These are phyloP conservation scores for Aegilops bicornis DNA, from an alignment of 176 grass and related monocot species.

Conservation along the genomic window DNA sequence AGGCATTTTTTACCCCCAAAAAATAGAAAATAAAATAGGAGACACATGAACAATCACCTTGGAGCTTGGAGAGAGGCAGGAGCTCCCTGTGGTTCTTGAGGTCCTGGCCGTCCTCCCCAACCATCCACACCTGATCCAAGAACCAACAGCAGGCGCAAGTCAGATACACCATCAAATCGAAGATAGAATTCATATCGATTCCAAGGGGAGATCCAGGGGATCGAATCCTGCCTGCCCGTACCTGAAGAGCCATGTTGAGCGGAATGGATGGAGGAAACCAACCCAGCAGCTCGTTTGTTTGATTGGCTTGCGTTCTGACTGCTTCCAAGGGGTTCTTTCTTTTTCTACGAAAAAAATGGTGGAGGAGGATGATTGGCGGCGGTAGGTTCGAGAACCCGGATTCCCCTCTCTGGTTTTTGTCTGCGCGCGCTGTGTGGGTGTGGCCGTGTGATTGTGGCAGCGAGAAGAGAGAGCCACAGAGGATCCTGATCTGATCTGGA, in stretches of 20 bases:
- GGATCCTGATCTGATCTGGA: background rate
- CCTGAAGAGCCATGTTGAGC: constrained; percentile 30
- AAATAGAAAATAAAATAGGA: background rate
- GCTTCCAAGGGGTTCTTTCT: background rate
- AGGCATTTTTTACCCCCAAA: background rate
- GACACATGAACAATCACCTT: constrained; percentile 42
- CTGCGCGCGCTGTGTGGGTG: background rate
- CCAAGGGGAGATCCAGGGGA: background rate
- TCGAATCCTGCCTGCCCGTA: background rate
- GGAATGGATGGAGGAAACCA: background rate
- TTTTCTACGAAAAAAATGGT: background rate
- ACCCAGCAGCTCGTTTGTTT: background rate
- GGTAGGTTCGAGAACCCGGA: constrained; percentile 7
- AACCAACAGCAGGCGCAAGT: background rate
- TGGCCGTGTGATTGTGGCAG: background rate
- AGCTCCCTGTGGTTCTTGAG: constrained; percentile 49
- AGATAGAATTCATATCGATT: background rate
- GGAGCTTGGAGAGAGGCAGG: constrained; percentile 59
- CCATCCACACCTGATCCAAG: constrained; percentile 57
- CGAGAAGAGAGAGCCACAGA: background rate
- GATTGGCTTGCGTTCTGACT: background rate
- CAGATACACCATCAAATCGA: background rate
- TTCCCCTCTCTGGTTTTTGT: constrained; percentile 6
- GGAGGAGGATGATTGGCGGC: background rate
- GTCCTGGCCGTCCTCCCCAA: constrained; percentile 66